A percentile compares a stretch with the other conserved stretches of the same genome.
Conservation (phyloP, 129 eudicot genomes). For the Apium graveolens region DNA sequence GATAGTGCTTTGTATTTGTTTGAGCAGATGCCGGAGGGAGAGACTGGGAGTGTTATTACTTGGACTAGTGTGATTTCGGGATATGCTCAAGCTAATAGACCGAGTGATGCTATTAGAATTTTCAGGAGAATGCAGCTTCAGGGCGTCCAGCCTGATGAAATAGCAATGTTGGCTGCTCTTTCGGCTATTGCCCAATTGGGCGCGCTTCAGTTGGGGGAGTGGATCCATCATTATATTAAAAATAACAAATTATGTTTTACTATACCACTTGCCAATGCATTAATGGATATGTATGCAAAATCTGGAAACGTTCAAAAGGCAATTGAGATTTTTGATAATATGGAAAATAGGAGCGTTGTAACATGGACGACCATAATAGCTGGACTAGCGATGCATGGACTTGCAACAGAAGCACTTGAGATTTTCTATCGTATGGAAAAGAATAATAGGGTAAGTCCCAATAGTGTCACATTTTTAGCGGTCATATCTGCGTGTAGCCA, state of each 20-base stretch:
- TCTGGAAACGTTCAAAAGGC: slow-evolving; percentile 37
- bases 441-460: slow-evolving; percentile 22
- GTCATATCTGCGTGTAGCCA: slow-evolving; percentile 50
- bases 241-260: slow-evolving; percentile 16
- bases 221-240: slow-evolving; percentile 28
- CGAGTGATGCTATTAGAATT: slow-evolving; percentile 28
- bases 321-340: slow-evolving; percentile 23
- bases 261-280: slow-evolving; percentile 30
- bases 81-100: slow-evolving; percentile 25
- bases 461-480: slow-evolving; percentile 36
- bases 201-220: slow-evolving; percentile 37
- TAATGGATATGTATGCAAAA: slow-evolving; percentile 54
- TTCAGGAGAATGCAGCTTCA: slow-evolving; percentile 31
- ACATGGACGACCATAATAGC: slow-evolving; percentile 40
- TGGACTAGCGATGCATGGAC: slow-evolving; percentile 40
- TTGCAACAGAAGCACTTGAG: slow-evolving; percentile 36
- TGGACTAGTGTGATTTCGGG: slow-evolving; percentile 45
- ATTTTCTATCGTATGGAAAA: slow-evolving; percentile 39
- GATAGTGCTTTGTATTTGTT: slow-evolving; percentile 25
- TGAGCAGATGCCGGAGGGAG: slow-evolving; percentile 24
- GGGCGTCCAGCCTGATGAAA: slow-evolving; percentile 37
- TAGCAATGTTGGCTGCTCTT: slow-evolving; percentile 34
- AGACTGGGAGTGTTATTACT: slow-evolving; percentile 25
- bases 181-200: slow-evolving; percentile 44
- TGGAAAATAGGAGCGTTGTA: slow-evolving; percentile 35